A percentile compares a stretch with the other conserved stretches of the same genome.
Evolutionary conservation across 352 stramenopile species (phyloP).

Genomic region (Globisporangium iwayamae): DNA sequence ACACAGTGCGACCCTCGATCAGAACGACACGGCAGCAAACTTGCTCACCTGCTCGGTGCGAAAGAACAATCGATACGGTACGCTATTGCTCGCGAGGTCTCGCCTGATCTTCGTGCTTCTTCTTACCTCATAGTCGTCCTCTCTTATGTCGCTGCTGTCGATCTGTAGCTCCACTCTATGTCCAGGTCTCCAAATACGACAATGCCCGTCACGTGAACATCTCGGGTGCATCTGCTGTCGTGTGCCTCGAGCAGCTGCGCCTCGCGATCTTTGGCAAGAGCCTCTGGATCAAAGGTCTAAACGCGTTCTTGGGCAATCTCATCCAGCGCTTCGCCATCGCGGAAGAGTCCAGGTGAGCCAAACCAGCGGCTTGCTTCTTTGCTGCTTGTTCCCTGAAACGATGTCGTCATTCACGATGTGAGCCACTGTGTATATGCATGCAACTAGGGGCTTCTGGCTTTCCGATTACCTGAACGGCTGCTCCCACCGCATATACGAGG

Average conservation of each 20-base stretch:
- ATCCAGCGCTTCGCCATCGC: slow-evolving; percentile 46
- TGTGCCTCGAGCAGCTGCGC: slow-evolving; percentile 76
- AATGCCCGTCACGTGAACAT: slow-evolving; percentile 73
- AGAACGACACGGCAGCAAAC: slow-evolving; percentile 71
- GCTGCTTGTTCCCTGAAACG: neutral
- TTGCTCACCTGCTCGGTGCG: slow-evolving; percentile 74
- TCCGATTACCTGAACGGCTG: slow-evolving; percentile 60
- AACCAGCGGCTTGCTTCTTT: neutral
- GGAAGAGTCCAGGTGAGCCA: slow-evolving; percentile 30
- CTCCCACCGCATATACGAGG: slow-evolving; percentile 58
- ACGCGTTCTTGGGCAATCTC: slow-evolving; percentile 75
- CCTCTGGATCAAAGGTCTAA: slow-evolving; percentile 65
- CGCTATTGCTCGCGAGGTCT: neutral
- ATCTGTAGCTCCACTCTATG: slow-evolving; percentile 49
- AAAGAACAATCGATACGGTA: slow-evolving; percentile 70
- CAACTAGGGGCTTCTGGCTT: slow-evolving; percentile 51
- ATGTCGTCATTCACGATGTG: neutral
- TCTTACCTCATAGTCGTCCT: neutral
- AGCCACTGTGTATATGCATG: neutral
- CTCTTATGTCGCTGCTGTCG: neutral
- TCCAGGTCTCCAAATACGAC: slow-evolving; percentile 77
- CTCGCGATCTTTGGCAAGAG: slow-evolving; percentile 72
- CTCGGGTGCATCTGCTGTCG: slow-evolving; percentile 58
- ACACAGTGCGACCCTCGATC: slow-evolving; percentile 44
- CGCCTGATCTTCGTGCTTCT: neutral